A percentile compares a stretch with the other conserved stretches of the same genome.
phyloP scores from a whole-genome alignment of 441 rosid species.

The Corymbia citriodora region DNA sequence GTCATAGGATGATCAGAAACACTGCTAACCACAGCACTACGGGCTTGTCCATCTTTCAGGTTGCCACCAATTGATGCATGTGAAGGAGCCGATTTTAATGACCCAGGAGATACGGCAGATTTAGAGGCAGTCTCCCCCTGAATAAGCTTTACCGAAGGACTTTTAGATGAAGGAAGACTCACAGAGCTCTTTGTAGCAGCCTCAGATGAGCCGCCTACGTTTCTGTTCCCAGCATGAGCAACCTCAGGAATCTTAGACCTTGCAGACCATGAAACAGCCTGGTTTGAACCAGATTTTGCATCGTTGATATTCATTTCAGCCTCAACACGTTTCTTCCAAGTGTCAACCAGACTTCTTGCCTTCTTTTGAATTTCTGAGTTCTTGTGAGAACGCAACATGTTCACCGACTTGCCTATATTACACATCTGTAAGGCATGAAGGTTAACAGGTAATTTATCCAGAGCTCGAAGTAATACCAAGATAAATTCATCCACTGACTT shows the following conservation, averaged over 20 bases:
- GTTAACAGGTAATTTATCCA: constrained; percentile 90
- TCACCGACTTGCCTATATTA: constrained; percentile 95
- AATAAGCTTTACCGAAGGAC: constrained; percentile 43
- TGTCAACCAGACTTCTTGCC: constrained; percentile 90
- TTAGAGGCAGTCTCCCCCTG: constrained; percentile 48
- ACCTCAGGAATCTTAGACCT: constrained; percentile 55
- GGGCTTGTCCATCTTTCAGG: constrained; percentile 41
- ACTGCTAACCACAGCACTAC: constrained; percentile 30
- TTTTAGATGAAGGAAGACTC: constrained; percentile 47
- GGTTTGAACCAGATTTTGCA: constrained; percentile 64
- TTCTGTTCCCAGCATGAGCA: constrained; percentile 54
- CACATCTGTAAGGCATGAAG: constrained; percentile 89
- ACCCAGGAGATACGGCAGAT: constrained; percentile 46
- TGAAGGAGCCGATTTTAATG: constrained; percentile 44
- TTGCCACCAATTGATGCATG: constrained; percentile 30
- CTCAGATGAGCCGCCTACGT: constrained; percentile 55
- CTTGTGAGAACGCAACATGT: constrained; percentile 77
- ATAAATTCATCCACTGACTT: constrained; percentile 79
- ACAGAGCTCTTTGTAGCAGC: constrained; percentile 54
- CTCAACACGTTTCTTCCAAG: constrained; percentile 97
- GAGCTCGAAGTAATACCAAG: constrained; percentile 70
- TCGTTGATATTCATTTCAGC: constrained; percentile 73
- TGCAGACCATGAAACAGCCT: constrained; percentile 55
- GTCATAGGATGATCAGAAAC: constrained; percentile 33
- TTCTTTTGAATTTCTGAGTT: constrained; percentile 86